Evolutionary conservation across 169 alveolate genomes (phyloP), one percentile per base, ranked within the genome.

Genomic region (Plasmodium vivax): DNA sequence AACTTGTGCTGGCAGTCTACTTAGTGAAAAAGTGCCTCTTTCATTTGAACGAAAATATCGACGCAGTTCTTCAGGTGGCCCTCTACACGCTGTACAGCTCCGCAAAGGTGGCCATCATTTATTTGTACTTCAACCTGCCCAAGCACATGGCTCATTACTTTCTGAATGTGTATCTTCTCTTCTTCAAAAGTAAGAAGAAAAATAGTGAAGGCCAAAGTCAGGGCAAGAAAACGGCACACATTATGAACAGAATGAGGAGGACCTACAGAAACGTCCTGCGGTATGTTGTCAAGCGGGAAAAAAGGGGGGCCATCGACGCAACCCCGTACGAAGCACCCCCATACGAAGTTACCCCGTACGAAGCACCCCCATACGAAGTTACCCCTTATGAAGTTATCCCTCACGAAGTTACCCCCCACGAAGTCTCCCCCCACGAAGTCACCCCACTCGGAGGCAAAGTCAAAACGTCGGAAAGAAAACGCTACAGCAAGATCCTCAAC

Each of bases 51-150:
- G 94, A 90, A 14, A 80, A 90, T 82, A 81, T 90, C 38, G 54
- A 80, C 56, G 34, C 77, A 27, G 71, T 81, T 82, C 41, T 58
- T 41, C 94, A 90, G 23, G 7, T 90, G 16, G 82, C 91, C 62
- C 83, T 90, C 2, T 90, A 81, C 19, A 68, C 77, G 45, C 27
- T 90, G 74, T 90, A 62, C 71, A 90, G 81, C 68, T 38, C 81
- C 10, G 73, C 83, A 68, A 90, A 90, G 71, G 51, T 90, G 62
- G 47, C 41, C 54, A 82, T 90, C 58, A 81, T 74, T 30, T 90
- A 90, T 82, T 80, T 90, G 81, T 90, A 90, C 41, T 90, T 81
- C 38, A 90, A 90, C 23, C 58, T 90, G 8, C 94, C 94, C 0
- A 38, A 62, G 5, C 56, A 80, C 38, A 62, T 79, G 92, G 32